Evolutionary conservation across 768 basidiomycete genomes (phyloP).

Genomic region (Artomyces pyxidatus): DNA sequence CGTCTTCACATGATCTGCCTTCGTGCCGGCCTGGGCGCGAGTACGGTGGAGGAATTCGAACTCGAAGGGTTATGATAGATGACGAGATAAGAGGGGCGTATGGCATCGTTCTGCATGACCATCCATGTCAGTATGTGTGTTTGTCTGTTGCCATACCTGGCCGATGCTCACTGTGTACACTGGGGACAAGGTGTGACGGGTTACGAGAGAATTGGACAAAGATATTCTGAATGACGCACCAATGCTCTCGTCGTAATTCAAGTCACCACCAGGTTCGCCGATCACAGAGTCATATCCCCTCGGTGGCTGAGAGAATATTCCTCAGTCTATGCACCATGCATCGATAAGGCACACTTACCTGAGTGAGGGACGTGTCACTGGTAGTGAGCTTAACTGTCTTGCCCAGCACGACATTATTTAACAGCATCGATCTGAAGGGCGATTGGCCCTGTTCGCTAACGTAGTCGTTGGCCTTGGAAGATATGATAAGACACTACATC

Average conservation of each 20-base stretch:
- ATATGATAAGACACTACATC: not conserved
- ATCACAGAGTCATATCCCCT: slow-evolving; percentile 18
- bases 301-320: slow-evolving; percentile 15
- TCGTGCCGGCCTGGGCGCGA: too few relatives aligned
- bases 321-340: not conserved
- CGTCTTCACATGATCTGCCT: too few relatives aligned
- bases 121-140: not conserved
- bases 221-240: slow-evolving; percentile 16
- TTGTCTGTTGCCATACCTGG: not conserved
- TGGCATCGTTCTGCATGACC: slow-evolving; percentile 21
- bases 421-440: slow-evolving; percentile 15
- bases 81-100: slow-evolving; percentile 18
- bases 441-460: slow-evolving; percentile 6
- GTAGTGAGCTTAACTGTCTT: slow-evolving; percentile 12
- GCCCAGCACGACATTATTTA: slow-evolving; percentile 21
- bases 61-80: too few relatives aligned
- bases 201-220: not conserved
- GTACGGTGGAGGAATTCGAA: too few relatives aligned
- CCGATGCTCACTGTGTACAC: slow-evolving; percentile 17
- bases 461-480: slow-evolving; percentile 19
- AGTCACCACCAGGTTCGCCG: slow-evolving; percentile 19
- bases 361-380: slow-evolving; percentile 8
- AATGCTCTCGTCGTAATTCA: slow-evolving; percentile 23
- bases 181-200: not conserved
- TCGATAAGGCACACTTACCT: slow-evolving; percentile 8